Evolutionary conservation across 495 filamentous ascomycete species (phyloP), one percentile per base, ranked within the genome.

Genomic region (Achaetomiella virescens): DNA sequence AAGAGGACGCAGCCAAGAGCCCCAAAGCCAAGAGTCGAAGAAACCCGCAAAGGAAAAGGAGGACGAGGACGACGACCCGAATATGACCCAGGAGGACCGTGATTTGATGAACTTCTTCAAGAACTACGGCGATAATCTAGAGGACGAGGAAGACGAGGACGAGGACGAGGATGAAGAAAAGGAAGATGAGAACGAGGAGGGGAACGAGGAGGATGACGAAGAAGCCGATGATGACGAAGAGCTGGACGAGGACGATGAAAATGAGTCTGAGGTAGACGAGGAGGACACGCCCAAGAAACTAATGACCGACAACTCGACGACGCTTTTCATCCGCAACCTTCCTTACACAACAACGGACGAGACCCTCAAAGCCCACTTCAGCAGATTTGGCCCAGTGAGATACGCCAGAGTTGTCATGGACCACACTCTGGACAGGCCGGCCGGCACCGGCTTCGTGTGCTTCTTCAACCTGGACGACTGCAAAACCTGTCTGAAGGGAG

Each of bases 331-430:
- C 61, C 89, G 93, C 55, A 99, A 99, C 65, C 76, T 99, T 21
- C 91, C 93, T 1, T 99, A 95, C 69, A 86, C 87, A 14, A 81
- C 80, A 31, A 84, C 84, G 22, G 90, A 99, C 63, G 83, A 89
- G 51, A 72, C 78, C 20, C 80, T 99, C 18, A 84, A 88, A 59
- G 80, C 85, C 27, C 90, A 96, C 63, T 99, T 99, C 63, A 68
- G 72, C 10, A 76, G 83, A 59, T 99, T 99, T 60, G 93, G 93
- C 38, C 76, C 78, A 1, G 73, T 97, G 47, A 80, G 90, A 21
- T 99, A 97, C 67, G 91, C 91, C 20, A 79, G 95, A 36, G 82
- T 95, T 24, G 95, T 99, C 25, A 75, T 91, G 54, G 93, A 99
- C 65, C 81, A 73, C 24, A 82, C 84, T 22, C 96, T 89, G 3